Evolutionary conservation across 345 rosid genomes (phyloP).

Genomic region (Lenwebbia sp.): DNA sequence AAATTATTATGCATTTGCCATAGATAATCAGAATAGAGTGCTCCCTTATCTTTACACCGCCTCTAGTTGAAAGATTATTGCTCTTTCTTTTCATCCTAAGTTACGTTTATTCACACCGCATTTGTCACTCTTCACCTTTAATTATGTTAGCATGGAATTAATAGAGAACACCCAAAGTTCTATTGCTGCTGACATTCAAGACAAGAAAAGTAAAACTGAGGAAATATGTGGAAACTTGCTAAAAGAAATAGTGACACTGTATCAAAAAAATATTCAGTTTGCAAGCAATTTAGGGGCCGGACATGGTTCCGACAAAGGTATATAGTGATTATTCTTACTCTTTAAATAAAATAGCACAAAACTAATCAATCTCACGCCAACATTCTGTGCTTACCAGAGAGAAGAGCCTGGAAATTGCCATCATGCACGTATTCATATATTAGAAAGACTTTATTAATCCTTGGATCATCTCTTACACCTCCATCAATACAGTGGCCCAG

Average conservation of each 20-base stretch:
- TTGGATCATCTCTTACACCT: slow-evolving; percentile 30
- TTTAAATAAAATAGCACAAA: not conserved
- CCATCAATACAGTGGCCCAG: slow-evolving; percentile 76
- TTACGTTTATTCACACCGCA: not conserved
- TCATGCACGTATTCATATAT: slow-evolving; percentile 56
- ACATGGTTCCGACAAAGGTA: not conserved
- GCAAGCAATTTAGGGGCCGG: not conserved
- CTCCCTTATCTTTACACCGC: not conserved
- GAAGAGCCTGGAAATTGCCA: slow-evolving; percentile 57
- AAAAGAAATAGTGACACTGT: not conserved
- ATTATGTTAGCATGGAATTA: not conserved
- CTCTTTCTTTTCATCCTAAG: not conserved
- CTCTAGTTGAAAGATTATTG: not conserved
- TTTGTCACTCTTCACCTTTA: not conserved
- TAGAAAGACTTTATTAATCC: slow-evolving; percentile 40
- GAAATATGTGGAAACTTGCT: not conserved
- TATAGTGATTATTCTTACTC: not conserved
- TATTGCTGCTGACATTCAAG: not conserved
- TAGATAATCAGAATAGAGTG: not conserved
- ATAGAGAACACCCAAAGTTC: not conserved
- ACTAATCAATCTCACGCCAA: not conserved
- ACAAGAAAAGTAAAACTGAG: not conserved
- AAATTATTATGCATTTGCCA: not conserved
- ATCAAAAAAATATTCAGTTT: not conserved
- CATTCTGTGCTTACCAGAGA: slow-evolving; percentile 52